Evolutionary conservation across 768 basidiomycete genomes (phyloP).

Genomic region (Suillus subaureus): DNA sequence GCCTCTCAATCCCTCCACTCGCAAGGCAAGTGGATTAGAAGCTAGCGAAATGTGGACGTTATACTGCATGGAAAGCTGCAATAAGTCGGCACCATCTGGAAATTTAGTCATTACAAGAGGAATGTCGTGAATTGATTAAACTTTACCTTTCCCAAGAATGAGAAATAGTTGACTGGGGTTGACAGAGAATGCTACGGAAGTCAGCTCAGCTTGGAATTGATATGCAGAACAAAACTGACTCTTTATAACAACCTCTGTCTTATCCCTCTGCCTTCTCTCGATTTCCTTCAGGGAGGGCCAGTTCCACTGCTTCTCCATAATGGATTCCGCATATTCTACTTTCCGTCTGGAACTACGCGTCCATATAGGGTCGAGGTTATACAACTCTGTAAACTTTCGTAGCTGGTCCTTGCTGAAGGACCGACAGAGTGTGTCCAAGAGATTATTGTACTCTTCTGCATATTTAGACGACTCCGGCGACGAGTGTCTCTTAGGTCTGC

Average conservation of each 20-base stretch:
- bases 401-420: slow-evolving; percentile 70
- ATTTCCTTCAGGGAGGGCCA: slow-evolving; percentile 65
- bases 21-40: slow-evolving; percentile 56
- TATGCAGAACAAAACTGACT: slow-evolving; percentile 39
- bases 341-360: slow-evolving; percentile 40
- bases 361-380: slow-evolving; percentile 42
- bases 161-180: slow-evolving; percentile 65
- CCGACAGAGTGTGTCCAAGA: slow-evolving; percentile 54
- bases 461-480: slow-evolving; percentile 48
- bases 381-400: slow-evolving; percentile 51
- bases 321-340: slow-evolving; percentile 44
- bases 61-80: slow-evolving; percentile 59
- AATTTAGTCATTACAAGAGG: slow-evolving; percentile 5
- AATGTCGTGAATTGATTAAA: background rate
- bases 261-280: slow-evolving; percentile 49
- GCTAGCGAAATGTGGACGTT: slow-evolving; percentile 64
- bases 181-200: slow-evolving; percentile 52
- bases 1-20: slow-evolving; percentile 58
- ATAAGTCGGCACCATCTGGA: slow-evolving; percentile 65
- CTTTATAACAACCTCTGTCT: slow-evolving; percentile 47
- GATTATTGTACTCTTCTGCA: slow-evolving; percentile 50
- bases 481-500: slow-evolving; percentile 46
- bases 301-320: slow-evolving; percentile 68
- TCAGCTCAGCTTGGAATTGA: slow-evolving; percentile 6
- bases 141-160: slow-evolving; percentile 68